phyloP scores from a whole-genome alignment of 768 basidiomycete genomes.

The Hygrocybe punicea region DNA sequence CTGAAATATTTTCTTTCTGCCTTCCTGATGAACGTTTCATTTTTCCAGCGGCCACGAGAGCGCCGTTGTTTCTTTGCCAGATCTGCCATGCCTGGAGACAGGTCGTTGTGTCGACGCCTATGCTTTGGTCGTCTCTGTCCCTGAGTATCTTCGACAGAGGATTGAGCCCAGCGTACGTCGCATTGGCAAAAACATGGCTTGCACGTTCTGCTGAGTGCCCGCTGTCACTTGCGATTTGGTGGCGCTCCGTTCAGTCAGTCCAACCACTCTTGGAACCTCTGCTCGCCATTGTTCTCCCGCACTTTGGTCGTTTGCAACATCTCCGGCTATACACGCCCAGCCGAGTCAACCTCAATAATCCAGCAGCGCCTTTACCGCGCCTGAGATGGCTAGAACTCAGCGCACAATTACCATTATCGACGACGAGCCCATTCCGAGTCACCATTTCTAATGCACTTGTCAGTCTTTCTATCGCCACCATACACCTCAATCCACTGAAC shows the following conservation, averaged over 20 bases:
- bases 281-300: not conserved
- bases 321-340: not conserved
- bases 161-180: not conserved
- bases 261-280: not conserved
- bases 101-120: conserved; percentile 15
- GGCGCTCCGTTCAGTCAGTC: not conserved
- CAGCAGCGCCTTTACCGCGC: not conserved
- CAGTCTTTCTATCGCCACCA: not conserved
- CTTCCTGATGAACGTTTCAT: not conserved
- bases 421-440: not conserved
- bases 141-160: not conserved
- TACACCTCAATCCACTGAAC: not conserved
- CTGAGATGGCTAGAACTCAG: no score
- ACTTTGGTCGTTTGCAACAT: not conserved
- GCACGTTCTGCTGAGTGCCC: not conserved
- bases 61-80: conserved; percentile 19
- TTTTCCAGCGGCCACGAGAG: conserved; percentile 8
- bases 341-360: not conserved
- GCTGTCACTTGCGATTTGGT: not conserved
- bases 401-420: not conserved
- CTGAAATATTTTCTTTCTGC: conserved; percentile 21
- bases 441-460: not conserved
- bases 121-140: conserved; percentile 14
- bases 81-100: conserved; percentile 20
- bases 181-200: not conserved